phyloP scores from a whole-genome alignment of 257 asterid genomes.

The Salvia miltiorrhiza region DNA sequence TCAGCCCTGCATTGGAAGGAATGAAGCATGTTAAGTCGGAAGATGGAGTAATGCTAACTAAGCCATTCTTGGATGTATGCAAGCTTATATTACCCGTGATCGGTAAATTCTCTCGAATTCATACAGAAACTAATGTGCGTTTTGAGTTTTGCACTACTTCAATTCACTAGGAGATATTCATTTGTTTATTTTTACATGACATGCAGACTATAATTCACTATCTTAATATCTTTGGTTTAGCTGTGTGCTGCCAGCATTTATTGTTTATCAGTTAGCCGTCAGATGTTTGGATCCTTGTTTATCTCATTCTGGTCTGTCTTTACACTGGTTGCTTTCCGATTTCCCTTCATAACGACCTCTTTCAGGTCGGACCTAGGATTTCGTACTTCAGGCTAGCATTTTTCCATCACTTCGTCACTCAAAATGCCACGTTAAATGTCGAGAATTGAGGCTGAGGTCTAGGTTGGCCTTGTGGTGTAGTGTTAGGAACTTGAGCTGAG shows the following conservation, averaged over 20 bases:
- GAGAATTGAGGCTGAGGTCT: not conserved
- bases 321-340: no score
- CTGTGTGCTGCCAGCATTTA: not conserved
- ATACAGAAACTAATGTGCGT: not conserved
- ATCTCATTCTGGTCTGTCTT: not conserved
- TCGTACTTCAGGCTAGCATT: no score
- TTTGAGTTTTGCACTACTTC: constrained; percentile 5
- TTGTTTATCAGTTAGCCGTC: not conserved
- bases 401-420: no score
- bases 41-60: constrained; percentile 80
- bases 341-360: no score
- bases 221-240: not conserved
- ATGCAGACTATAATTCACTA: not conserved
- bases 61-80: constrained; percentile 93
- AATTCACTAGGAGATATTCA: not conserved
- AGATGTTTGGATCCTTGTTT: not conserved
- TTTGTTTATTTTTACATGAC: not conserved
- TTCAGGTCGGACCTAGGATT: no score
- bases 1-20: constrained; percentile 84
- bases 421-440: not conserved
- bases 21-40: constrained; percentile 83
- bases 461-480: not conserved
- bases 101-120: constrained; percentile 45
- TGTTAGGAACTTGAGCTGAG: not conserved
- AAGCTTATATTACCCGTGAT: constrained; percentile 77